These are phyloP conservation scores for Blakeslea trispora DNA, from an alignment of 371 early-diverging fungal species.

Conservation along the genomic window DNA sequence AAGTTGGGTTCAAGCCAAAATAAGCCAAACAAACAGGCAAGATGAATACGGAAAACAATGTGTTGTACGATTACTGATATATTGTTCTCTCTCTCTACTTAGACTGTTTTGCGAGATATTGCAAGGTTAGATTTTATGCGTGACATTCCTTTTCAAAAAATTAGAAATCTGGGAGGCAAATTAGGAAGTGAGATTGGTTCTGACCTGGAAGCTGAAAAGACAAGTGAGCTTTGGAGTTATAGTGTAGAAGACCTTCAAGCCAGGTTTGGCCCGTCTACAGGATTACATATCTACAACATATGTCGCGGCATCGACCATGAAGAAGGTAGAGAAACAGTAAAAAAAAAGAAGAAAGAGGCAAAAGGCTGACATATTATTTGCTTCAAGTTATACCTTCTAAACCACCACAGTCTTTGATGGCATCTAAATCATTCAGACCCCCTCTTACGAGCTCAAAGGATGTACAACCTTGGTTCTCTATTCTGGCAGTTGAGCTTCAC, in stretches of 20 bases:
- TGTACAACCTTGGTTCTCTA: conserved; percentile 56
- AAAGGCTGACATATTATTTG: neutral
- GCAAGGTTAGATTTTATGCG: conserved; percentile 62
- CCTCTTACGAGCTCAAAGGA: conserved; percentile 29
- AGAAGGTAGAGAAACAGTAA: conserved; percentile 38
- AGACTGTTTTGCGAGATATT: conserved; percentile 65
- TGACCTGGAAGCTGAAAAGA: conserved; percentile 56
- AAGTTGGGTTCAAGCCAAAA: conserved; percentile 84
- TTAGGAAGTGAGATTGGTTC: conserved; percentile 73
- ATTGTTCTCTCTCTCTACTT: neutral
- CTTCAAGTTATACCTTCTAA: conserved; percentile 45
- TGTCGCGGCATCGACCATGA: conserved; percentile 65
- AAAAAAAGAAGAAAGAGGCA: neutral
- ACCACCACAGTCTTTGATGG: conserved; percentile 60
- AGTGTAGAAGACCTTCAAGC: conserved; percentile 35
- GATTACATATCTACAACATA: conserved; percentile 63
- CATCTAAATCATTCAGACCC: conserved; percentile 56
- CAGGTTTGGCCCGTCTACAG: conserved; percentile 46
- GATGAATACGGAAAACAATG: too few relatives aligned
- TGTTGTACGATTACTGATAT: too few relatives aligned
- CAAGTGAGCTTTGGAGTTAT: conserved; percentile 51
- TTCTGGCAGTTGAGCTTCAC: conserved; percentile 60
- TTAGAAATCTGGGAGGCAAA: conserved; percentile 88
- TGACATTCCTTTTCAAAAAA: conserved; percentile 68
- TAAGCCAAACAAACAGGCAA: conserved; percentile 88